Evolutionary conservation across 2,329 filamentous ascomycete genomes (phyloP).

Genomic region (Metarhizium humberi): DNA sequence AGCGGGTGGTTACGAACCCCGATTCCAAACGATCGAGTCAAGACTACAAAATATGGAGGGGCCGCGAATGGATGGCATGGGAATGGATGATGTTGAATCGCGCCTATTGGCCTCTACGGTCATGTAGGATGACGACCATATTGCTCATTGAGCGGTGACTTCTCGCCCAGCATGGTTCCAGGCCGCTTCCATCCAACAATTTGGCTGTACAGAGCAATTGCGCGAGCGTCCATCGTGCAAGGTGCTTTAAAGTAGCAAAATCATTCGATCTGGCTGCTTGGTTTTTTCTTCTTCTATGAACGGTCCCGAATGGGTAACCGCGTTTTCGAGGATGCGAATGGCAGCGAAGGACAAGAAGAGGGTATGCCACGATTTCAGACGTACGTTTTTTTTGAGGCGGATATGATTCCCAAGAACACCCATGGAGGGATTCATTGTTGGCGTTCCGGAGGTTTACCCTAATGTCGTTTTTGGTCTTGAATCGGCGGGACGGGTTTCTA

Average conservation of each 20-base stretch:
- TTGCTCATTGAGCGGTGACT: background rate
- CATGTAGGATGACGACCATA: slow-evolving; percentile 24
- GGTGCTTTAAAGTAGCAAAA: background rate
- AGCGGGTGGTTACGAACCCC: slow-evolving; percentile 31
- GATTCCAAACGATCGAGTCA: slow-evolving; percentile 34
- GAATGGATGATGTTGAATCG: slow-evolving; percentile 36
- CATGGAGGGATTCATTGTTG: slow-evolving; percentile 1
- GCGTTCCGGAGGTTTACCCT: slow-evolving; percentile 2
- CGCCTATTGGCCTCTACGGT: slow-evolving; percentile 33
- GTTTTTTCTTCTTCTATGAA: background rate
- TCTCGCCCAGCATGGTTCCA: background rate
- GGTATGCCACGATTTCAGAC: background rate
- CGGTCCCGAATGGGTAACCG: background rate
- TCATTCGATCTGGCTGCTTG: background rate
- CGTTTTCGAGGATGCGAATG: background rate
- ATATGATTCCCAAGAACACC: background rate
- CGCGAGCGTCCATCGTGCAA: background rate
- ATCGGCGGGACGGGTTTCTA: background rate
- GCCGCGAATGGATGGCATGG: slow-evolving; percentile 31
- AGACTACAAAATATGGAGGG: slow-evolving; percentile 33
- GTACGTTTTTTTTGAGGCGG: background rate
- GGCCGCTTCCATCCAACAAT: background rate
- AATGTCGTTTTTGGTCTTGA: background rate
- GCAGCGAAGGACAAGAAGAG: background rate
- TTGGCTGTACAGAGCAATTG: background rate